phyloP scores from a whole-genome alignment of 2,329 filamentous ascomycete species.

The Colletotrichum paranaense region DNA sequence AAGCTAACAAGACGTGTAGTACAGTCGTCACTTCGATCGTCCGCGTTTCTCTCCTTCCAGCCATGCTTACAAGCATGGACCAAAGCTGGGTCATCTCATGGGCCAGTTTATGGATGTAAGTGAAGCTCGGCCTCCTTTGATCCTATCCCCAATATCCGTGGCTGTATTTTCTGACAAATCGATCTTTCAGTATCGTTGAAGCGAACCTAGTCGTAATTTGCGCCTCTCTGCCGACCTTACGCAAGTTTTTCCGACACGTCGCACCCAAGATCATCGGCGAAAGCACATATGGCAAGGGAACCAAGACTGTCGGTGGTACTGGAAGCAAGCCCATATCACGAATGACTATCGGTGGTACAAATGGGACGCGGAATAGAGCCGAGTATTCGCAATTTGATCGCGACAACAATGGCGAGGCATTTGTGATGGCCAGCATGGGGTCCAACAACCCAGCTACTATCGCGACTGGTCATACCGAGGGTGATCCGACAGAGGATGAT shows the following conservation, averaged over 20 bases:
- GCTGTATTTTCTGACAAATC: neutral
- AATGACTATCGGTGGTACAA: neutral
- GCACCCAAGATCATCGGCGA: conserved; percentile 38
- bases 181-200: conserved; percentile 45
- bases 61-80: conserved; percentile 41
- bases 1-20: conserved; percentile 35
- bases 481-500: neutral
- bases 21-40: conserved; percentile 48
- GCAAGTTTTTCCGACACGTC: conserved; percentile 47
- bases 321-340: conserved; percentile 1
- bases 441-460: neutral
- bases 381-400: conserved; percentile 9
- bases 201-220: conserved; percentile 50
- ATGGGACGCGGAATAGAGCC: neutral
- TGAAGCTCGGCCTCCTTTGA: neutral
- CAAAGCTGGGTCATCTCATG: conserved; percentile 44
- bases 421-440: conserved; percentile 6
- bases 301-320: neutral
- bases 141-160: too few species aligned
- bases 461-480: neutral
- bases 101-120: conserved; percentile 45
- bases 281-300: conserved; percentile 8
- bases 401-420: neutral
- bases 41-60: conserved; percentile 42
- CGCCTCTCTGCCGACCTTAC: conserved; percentile 49